phyloP scores from a whole-genome alignment of 2,329 filamentous ascomycete genomes.

The Colletotrichum plurivorum region DNA sequence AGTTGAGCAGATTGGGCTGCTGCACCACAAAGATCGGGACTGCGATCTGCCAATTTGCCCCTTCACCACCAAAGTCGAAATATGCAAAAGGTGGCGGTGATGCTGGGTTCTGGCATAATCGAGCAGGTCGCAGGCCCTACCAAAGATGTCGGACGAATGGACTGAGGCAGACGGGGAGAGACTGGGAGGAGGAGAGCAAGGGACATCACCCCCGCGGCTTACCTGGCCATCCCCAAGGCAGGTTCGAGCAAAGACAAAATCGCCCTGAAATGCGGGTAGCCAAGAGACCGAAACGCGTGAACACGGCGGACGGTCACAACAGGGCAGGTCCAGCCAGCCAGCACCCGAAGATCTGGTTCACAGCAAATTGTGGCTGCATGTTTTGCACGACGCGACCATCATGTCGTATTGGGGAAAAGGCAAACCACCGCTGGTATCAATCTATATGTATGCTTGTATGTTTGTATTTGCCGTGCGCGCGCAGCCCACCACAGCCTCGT shows the following conservation, averaged over 20 bases:
- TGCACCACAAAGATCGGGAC: no score
- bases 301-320: neutral
- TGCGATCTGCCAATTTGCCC: no score
- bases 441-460: conserved; percentile 24
- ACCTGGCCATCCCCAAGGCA: no score
- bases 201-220: no score
- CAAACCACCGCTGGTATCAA: conserved; percentile 27
- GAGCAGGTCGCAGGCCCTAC: neutral
- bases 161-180: no score
- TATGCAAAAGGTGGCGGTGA: no score
- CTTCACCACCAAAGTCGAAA: no score
- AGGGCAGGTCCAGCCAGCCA: conserved; percentile 5
- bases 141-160: neutral
- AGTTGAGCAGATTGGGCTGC: no score
- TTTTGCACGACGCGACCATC: neutral
- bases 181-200: no score
- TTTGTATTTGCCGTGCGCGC: neutral
- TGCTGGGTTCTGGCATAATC: no score
- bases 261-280: neutral
- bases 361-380: neutral
- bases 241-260: no score
- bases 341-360: neutral
- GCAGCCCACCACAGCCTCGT: conserved; percentile 7
- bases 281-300: neutral
- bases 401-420: neutral